phyloP scores from a whole-genome alignment of 495 filamentous ascomycete genomes.

The Aspergillus indologenus region DNA sequence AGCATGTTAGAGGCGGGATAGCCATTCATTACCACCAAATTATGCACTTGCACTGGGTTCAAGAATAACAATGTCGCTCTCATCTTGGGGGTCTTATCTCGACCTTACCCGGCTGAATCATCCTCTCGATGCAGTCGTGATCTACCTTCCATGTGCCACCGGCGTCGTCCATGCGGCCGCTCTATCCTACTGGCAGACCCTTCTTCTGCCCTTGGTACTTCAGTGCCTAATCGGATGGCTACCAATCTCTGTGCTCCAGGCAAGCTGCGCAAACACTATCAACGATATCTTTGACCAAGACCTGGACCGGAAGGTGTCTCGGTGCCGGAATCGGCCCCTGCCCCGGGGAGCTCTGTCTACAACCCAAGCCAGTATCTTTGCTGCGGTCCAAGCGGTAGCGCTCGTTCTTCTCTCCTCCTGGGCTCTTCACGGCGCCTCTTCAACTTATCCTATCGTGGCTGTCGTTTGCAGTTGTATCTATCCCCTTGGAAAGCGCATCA shows the following conservation, averaged over 20 bases:
- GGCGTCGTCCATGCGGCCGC: slow-evolving; percentile 27
- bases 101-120: slow-evolving; percentile 41
- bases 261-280: slow-evolving; percentile 32
- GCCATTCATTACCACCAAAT: too few species aligned
- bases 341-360: slow-evolving; percentile 43
- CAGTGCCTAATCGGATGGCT: neutral
- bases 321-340: slow-evolving; percentile 38
- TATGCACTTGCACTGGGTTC: too few species aligned
- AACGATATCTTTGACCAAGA: slow-evolving; percentile 46
- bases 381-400: neutral
- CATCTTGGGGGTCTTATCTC: slow-evolving; percentile 54
- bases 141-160: slow-evolving; percentile 31
- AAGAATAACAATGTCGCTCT: neutral
- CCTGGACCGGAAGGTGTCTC: slow-evolving; percentile 39
- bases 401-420: slow-evolving; percentile 3
- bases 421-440: neutral
- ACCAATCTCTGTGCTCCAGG: slow-evolving; percentile 18
- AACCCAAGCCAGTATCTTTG: slow-evolving; percentile 30
- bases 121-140: slow-evolving; percentile 27
- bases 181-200: slow-evolving; percentile 2
- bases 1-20: too few species aligned
- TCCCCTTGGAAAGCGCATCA: slow-evolving; percentile 20
- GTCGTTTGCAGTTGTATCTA: slow-evolving; percentile 12
- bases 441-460: neutral
- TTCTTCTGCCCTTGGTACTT: neutral